These are phyloP conservation scores for Juglanconis juglandina DNA, from an alignment of 2,329 filamentous ascomycete genomes.

Conservation along the genomic window DNA sequence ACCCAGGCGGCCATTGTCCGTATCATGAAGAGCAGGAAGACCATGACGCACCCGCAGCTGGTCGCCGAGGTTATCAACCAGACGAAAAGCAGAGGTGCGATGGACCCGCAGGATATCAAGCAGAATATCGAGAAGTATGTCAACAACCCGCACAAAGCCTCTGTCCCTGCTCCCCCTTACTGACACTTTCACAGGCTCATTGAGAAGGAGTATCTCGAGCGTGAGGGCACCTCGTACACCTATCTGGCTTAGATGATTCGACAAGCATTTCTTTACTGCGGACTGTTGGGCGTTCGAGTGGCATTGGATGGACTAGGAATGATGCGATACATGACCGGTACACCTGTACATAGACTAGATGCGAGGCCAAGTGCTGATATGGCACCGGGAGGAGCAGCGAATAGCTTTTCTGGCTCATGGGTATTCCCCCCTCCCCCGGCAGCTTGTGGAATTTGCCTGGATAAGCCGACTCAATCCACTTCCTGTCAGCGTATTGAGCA, in stretches of 20 bases:
- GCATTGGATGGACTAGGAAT: not conserved
- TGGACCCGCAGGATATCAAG: constrained; percentile 88
- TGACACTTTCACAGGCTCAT: constrained; percentile 59
- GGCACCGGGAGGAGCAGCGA: not conserved
- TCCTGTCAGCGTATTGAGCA: no score
- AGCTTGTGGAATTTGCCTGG: no score
- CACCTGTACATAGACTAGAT: not conserved
- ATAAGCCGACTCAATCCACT: no score
- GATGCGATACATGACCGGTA: not conserved
- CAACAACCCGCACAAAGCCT: not conserved
- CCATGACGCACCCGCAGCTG: constrained; percentile 79
- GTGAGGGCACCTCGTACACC: constrained; percentile 66
- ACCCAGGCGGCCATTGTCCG: constrained; percentile 95
- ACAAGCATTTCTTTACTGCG: not conserved
- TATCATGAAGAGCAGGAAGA: constrained; percentile 94
- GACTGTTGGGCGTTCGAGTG: not conserved
- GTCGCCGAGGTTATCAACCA: constrained; percentile 89
- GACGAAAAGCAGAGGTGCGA: constrained; percentile 79
- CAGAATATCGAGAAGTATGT: constrained; percentile 90
- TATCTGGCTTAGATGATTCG: constrained; percentile 59
- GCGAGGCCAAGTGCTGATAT: not conserved
- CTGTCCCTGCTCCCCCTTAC: not conserved
- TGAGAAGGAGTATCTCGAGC: constrained; percentile 89
- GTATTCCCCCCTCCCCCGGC: no score
- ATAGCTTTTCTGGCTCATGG: not conserved